Evolutionary conservation across 2,329 filamentous ascomycete species (phyloP), one percentile per base, ranked within the genome.

Genomic region (Pseudopithomyces chartarum): DNA sequence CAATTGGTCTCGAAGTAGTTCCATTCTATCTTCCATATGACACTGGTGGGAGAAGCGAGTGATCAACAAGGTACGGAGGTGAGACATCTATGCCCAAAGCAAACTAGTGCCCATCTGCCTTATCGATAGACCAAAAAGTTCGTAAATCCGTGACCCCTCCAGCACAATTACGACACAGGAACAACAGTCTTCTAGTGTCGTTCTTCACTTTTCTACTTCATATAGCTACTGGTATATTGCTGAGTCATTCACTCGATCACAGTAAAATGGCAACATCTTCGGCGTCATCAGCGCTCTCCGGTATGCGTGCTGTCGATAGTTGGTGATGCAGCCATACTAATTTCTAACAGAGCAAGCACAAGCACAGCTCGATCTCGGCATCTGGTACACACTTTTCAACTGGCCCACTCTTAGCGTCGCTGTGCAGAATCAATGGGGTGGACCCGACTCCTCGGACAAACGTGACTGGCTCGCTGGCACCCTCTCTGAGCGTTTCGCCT

Each of bases 381-480:
- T 97, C 67, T 92, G 91, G 74, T 89, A 95, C 73, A 81, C 89
- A 42, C 86, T 99, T 63, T 87, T 93, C 80, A 85, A 90, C 71
- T 99, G 95, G 95, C 88, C 90, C 7, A 89, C 91, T 32, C 88
- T 99, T 52, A 90, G 89, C 47, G 87, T 97, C 71, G 92, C 95
- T 45, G 91, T 97, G 43, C 85, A 90, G 73, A 92, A 91, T 75
- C 83, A 87, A 78, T 97, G 93, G 90, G 95, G 94, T 68, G 95
- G 94, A 2, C 87, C 91, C 39, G 87, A 92, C 70, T 89, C 87
- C 20, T 76, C 83, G 58, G 92, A 96, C 77, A 98, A 98, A 81
- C 90, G 94, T 69, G 94, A 97, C 82, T 98, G 93, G 94, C 91
- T 99, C 69, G 94, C 91, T 50, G 93, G 92, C 61, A 90, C 90